phyloP scores from a whole-genome alignment of 192 early-diverging fungal genomes.

The Mycoemilia scoparia region DNA sequence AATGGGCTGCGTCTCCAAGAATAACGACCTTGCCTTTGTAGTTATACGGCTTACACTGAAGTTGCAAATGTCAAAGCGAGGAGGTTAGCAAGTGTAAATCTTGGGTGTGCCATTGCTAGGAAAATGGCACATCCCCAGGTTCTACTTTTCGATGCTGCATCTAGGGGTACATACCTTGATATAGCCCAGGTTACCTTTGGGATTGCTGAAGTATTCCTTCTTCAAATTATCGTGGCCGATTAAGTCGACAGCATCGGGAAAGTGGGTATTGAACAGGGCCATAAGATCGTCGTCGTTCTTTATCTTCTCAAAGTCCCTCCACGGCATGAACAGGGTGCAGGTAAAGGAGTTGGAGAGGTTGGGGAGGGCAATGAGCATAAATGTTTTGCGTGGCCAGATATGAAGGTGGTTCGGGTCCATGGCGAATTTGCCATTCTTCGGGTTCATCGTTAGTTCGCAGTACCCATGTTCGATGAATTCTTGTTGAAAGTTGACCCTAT shows the following conservation, averaged over 20 bases:
- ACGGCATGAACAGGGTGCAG: slow-evolving; percentile 93
- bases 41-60: slow-evolving; percentile 73
- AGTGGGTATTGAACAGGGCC: slow-evolving; percentile 53
- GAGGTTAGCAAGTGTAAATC: background rate
- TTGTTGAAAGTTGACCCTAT: slow-evolving; percentile 76
- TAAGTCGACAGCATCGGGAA: slow-evolving; percentile 54
- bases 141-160: background rate
- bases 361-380: slow-evolving; percentile 96
- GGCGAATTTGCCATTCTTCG: slow-evolving; percentile 46
- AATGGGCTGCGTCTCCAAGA: slow-evolving; percentile 89
- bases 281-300: slow-evolving; percentile 40
- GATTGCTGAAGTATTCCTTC: slow-evolving; percentile 65
- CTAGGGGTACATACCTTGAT: no score
- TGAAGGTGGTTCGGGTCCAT: slow-evolving; percentile 86
- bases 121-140: background rate
- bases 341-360: slow-evolving; percentile 90
- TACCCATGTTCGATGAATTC: slow-evolving; percentile 82
- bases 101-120: background rate
- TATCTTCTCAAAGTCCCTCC: slow-evolving; percentile 55
- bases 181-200: slow-evolving; percentile 64
- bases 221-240: slow-evolving; percentile 57
- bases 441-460: slow-evolving; percentile 78
- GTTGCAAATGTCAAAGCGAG: slow-evolving; percentile 1
- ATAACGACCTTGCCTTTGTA: slow-evolving; percentile 58
- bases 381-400: slow-evolving; percentile 91